These are phyloP conservation scores for Lachnellula occidentalis DNA, from an alignment of 2,329 filamentous ascomycete genomes.

Conservation along the genomic window DNA sequence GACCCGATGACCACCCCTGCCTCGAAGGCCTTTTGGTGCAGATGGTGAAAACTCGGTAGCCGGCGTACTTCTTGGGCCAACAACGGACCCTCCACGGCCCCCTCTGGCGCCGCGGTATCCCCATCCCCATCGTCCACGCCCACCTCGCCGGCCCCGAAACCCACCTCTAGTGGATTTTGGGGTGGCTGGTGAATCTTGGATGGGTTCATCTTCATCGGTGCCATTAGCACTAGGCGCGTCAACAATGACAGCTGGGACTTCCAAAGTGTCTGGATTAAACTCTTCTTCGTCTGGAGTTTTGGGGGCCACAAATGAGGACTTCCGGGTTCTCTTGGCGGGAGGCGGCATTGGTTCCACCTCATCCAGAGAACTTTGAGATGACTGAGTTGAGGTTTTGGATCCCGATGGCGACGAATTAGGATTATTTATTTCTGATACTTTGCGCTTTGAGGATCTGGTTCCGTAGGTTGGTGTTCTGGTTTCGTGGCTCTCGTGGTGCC, in stretches of 20 bases:
- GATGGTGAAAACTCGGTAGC: constrained; percentile 6
- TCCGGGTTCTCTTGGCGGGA: constrained; percentile 16
- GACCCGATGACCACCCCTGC: constrained; percentile 23
- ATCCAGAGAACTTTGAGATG: constrained; percentile 14
- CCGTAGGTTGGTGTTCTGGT: constrained; percentile 12
- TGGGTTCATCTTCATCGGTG: constrained; percentile 6
- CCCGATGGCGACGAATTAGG: constrained; percentile 8
- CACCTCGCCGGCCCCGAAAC: constrained; percentile 21
- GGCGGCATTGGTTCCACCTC: constrained; percentile 13
- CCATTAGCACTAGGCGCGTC: constrained; percentile 10
- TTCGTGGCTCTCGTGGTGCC: constrained; percentile 9
- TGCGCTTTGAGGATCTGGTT: constrained; percentile 22
- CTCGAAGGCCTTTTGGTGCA: constrained; percentile 13
- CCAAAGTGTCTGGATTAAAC: not conserved
- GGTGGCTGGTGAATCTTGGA: not conserved
- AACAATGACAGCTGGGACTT: constrained; percentile 8
- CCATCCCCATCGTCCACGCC: constrained; percentile 19
- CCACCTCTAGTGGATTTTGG: constrained; percentile 10
- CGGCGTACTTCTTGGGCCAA: constrained; percentile 9
- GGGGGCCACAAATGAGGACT: constrained; percentile 3
- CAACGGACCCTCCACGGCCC: constrained; percentile 14
- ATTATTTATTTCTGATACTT: constrained; percentile 18
- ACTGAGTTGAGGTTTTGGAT: constrained; percentile 9
- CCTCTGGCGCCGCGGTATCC: constrained; percentile 13
- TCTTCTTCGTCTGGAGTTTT: constrained; percentile 10